phyloP scores from a whole-genome alignment of 495 filamentous ascomycete species.

The Neurospora sp. region DNA sequence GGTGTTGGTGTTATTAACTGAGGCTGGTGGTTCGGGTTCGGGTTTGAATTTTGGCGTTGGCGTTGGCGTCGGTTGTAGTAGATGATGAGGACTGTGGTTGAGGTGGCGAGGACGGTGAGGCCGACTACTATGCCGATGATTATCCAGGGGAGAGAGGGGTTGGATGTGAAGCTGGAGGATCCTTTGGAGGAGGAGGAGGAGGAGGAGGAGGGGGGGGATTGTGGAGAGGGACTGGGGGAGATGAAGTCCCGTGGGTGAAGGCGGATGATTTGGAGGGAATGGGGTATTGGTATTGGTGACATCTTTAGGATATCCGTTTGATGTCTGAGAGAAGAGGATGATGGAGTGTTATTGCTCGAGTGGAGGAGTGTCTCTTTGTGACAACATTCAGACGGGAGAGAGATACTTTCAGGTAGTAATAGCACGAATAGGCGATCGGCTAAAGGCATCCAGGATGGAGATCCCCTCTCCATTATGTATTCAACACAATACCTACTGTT shows the following conservation, averaged over 20 bases:
- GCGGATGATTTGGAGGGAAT: too few species aligned
- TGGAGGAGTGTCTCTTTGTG: background rate
- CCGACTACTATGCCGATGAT: conserved; percentile 21
- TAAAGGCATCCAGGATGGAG: background rate
- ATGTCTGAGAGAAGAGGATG: background rate
- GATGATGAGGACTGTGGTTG: conserved; percentile 13
- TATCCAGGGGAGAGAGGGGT: conserved; percentile 14
- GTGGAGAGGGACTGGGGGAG: background rate
- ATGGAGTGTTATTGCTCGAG: background rate
- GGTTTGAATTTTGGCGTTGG: conserved; percentile 7
- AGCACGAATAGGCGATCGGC: background rate
- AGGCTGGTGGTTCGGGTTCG: conserved; percentile 9
- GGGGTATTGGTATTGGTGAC: background rate
- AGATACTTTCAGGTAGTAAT: background rate
- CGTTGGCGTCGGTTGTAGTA: conserved; percentile 17
- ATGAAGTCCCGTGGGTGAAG: background rate
- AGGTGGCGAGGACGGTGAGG: conserved; percentile 16
- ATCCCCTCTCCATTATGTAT: background rate
- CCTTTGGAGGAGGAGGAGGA: background rate
- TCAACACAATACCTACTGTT: background rate
- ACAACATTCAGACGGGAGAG: background rate
- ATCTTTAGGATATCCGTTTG: background rate
- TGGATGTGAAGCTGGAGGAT: background rate
- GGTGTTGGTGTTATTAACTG: conserved; percentile 7
- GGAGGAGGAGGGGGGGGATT: background rate